Percentiles rank a stretch among this genome's conserved stretches.
Evolutionary conservation across 345 rosid genomes (phyloP).

Genomic region (Bruguiera gymnorhiza): DNA sequence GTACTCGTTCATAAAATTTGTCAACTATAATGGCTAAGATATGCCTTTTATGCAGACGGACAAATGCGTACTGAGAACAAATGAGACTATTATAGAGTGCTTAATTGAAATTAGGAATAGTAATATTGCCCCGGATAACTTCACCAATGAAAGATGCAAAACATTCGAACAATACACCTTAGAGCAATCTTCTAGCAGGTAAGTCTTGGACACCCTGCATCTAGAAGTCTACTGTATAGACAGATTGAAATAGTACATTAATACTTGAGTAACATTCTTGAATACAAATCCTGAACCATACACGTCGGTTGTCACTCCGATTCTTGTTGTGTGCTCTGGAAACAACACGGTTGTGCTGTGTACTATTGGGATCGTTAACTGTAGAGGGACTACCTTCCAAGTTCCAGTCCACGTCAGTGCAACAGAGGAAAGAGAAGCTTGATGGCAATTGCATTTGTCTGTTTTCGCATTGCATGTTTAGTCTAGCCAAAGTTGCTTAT

Average conservation of each 20-base stretch:
- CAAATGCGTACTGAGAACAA: too few relatives aligned
- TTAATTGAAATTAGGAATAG: too few relatives aligned
- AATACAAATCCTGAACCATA: neutral
- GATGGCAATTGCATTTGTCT: constrained; percentile 15
- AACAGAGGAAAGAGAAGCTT: constrained; percentile 3
- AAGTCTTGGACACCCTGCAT: neutral
- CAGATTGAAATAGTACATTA: neutral
- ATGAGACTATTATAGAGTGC: too few relatives aligned
- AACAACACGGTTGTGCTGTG: constrained; percentile 20
- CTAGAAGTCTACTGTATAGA: neutral
- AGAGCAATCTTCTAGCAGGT: neutral
- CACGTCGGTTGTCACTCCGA: neutral
- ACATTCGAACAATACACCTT: neutral
- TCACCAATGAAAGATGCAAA: too few relatives aligned
- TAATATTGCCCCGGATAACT: too few relatives aligned
- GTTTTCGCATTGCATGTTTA: constrained; percentile 49
- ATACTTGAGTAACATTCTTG: constrained; percentile 1
- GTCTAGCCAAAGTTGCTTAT: constrained; percentile 47
- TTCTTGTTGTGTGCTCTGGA: constrained; percentile 6
- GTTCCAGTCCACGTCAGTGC: constrained; percentile 21
- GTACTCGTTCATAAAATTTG: too few relatives aligned
- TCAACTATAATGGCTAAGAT: too few relatives aligned
- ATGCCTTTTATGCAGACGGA: too few relatives aligned
- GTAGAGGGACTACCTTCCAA: constrained; percentile 44
- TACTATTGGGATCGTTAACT: constrained; percentile 37